Evolutionary conservation across 306 rosid genomes (phyloP).

Genomic region (Cicer pinnatifidum): DNA sequence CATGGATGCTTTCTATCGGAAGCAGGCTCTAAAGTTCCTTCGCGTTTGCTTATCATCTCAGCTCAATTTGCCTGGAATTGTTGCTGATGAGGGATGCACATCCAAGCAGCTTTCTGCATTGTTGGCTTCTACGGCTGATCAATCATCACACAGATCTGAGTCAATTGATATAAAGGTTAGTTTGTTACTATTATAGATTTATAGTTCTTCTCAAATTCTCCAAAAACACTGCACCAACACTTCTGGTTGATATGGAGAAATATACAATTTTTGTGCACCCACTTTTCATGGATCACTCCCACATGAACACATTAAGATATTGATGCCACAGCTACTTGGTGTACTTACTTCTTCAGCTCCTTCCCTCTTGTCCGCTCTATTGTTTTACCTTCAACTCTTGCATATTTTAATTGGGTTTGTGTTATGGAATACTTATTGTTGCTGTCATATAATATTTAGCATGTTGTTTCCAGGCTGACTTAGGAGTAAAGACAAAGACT

Average conservation of each 20-base stretch:
- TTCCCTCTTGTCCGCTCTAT: constrained; percentile 14
- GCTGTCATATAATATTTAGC: constrained; percentile 45
- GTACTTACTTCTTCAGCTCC: constrained; percentile 15
- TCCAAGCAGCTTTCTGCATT: constrained; percentile 74
- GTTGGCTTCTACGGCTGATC: constrained; percentile 73
- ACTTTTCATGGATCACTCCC: constrained; percentile 24
- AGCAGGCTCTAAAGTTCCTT: constrained; percentile 87
- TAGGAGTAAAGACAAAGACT: constrained; percentile 98
- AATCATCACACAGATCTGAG: constrained; percentile 76
- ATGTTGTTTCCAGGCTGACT: constrained; percentile 77
- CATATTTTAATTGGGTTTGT: constrained; percentile 10
- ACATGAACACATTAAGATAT: constrained; percentile 30
- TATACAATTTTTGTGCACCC: neutral
- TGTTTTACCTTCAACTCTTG: constrained; percentile 26
- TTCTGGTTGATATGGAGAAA: constrained; percentile 15
- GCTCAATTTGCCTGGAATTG: constrained; percentile 91
- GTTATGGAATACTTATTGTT: constrained; percentile 38
- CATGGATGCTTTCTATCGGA: constrained; percentile 81
- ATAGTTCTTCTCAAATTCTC: neutral
- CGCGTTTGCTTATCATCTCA: constrained; percentile 93
- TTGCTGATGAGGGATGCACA: constrained; percentile 75
- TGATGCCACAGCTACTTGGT: constrained; percentile 4
- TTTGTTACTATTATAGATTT: constrained; percentile 27
- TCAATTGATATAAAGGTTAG: constrained; percentile 79
- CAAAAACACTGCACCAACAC: neutral